phyloP scores from a whole-genome alignment of 1,284 basidiomycete genomes.

The Naganishia sp. region DNA sequence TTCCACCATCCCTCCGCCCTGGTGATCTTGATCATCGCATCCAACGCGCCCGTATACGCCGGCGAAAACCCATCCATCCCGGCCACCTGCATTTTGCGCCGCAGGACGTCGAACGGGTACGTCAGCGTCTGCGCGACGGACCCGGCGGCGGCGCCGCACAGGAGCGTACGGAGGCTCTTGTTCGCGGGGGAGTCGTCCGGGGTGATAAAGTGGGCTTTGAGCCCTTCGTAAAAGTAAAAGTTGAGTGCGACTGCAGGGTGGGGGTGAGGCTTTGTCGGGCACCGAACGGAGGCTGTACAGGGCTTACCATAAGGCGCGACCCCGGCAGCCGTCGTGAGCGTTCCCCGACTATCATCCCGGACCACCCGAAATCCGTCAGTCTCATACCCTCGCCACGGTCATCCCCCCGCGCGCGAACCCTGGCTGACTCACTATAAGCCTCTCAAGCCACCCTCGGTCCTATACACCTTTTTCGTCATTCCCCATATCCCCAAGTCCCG shows the following conservation, averaged over 20 bases:
- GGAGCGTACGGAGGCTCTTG: conserved; percentile 60
- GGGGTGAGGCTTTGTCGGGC: too few relatives aligned
- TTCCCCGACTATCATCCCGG: conserved; percentile 57
- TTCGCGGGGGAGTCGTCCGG: conserved; percentile 30
- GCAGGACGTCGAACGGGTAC: conserved; percentile 91
- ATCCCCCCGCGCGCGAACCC: too few relatives aligned
- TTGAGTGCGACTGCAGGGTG: conserved; percentile 49
- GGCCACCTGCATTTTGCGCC: conserved; percentile 92
- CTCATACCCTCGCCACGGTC: too few relatives aligned
- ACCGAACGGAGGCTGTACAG: not conserved
- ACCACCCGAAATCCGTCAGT: not conserved
- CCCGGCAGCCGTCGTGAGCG: conserved; percentile 82
- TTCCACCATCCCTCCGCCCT: conserved; percentile 67
- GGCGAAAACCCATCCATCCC: conserved; percentile 71
- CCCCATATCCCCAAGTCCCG: conserved; percentile 71
- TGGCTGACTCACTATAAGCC: conserved; percentile 69
- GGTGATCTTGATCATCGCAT: conserved; percentile 71
- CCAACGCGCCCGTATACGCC: conserved; percentile 74
- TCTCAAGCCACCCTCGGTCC: conserved; percentile 83
- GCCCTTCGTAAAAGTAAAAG: conserved; percentile 51
- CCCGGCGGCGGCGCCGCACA: conserved; percentile 67
- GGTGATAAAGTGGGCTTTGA: conserved; percentile 36
- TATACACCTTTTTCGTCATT: conserved; percentile 85
- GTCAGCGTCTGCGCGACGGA: conserved; percentile 88
- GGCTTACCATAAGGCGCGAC: conserved; percentile 78